Evolutionary conservation across 345 rosid genomes (phyloP), one percentile per base, ranked within the genome.

Genomic region (Eucalyptus virginea): DNA sequence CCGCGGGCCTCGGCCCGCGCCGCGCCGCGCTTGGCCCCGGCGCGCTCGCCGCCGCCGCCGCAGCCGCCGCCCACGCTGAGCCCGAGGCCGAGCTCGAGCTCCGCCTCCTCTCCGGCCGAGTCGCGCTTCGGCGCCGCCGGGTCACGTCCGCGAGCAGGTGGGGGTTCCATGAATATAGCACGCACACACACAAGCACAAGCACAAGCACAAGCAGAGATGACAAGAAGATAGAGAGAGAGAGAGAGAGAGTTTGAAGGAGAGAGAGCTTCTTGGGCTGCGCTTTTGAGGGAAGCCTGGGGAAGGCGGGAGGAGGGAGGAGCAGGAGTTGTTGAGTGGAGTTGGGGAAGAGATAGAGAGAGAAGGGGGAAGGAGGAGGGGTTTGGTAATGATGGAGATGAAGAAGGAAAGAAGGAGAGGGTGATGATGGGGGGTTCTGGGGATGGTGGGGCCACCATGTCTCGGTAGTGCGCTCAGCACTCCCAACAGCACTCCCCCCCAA

Each of bases 401-500:
- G 77, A 65, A n/a, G 77, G 37, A 1, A 21, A 21, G 47, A 42
- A 40, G 85, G 26, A 72, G 81, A 77, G 0, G 91, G 88, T 88
- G 93, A 92, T 93, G 96, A 95, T 95, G 95, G 96, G 96, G 96
- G 90, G 89, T 90, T 92, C 94, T 95, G 97, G 95, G 95, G 95
- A 94, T 77, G 88, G 87, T 94, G 96, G 98, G 97, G 13, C 96
- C 98, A 93, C 86, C 88, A 67, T 95, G 99, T 96, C 96, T 93
- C 91, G 91, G n/a, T 93, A 96, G 97, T 96, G 98, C 95, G 96
- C 95, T 91, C 87, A 92, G 95, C 97, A 96, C 95, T 94, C 94
- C 88, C 83, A 69, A 89, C 87, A 89, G 13, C 56, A 47, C 50
- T 52, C 51, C 34, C 87, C 26, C 81, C 81, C 81, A 72, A 86